These are phyloP conservation scores for Macrophomina pseudophaseolina DNA, from an alignment of 2,329 filamentous ascomycete species.

Conservation along the genomic window DNA sequence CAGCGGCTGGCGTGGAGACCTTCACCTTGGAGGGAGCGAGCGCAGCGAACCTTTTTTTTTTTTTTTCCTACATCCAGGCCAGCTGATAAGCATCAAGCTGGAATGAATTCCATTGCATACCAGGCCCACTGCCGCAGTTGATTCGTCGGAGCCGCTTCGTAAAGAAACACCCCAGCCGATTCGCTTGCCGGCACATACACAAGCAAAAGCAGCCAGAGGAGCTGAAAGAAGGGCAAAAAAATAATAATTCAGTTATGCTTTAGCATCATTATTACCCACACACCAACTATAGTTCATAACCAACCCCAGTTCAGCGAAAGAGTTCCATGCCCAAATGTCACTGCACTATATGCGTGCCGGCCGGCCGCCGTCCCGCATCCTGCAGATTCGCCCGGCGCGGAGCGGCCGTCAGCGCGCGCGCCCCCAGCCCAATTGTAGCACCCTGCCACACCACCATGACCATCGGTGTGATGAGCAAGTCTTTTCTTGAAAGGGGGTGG, in stretches of 20 bases:
- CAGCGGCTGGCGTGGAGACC: slow-evolving; percentile 21
- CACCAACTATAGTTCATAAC: background rate
- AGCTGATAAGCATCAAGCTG: background rate
- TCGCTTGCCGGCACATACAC: background rate
- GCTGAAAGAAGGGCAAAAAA: background rate
- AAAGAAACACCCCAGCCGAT: background rate
- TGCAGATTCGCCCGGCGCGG: slow-evolving; percentile 23
- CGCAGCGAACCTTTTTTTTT: background rate
- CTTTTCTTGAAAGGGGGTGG: background rate
- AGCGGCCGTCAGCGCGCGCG: slow-evolving; percentile 15
- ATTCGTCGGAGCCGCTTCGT: slow-evolving; percentile 9
- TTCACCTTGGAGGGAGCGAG: slow-evolving; percentile 2
- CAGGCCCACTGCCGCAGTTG: slow-evolving; percentile 12
- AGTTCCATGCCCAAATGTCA: background rate
- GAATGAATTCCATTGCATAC: slow-evolving; percentile 18
- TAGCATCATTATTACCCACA: background rate
- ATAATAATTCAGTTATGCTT: background rate
- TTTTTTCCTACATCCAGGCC: background rate
- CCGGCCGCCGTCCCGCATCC: slow-evolving; percentile 20
- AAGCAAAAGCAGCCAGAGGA: background rate
- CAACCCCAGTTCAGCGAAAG: background rate
- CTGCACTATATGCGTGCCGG: slow-evolving; percentile 5
- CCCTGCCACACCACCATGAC: background rate
- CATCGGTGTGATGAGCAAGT: background rate
- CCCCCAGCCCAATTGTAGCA: background rate